A percentile compares a stretch with the other conserved stretches of the same genome.
Evolutionary conservation across 345 rosid species (phyloP).

Genomic region (Heritiera fomes): DNA sequence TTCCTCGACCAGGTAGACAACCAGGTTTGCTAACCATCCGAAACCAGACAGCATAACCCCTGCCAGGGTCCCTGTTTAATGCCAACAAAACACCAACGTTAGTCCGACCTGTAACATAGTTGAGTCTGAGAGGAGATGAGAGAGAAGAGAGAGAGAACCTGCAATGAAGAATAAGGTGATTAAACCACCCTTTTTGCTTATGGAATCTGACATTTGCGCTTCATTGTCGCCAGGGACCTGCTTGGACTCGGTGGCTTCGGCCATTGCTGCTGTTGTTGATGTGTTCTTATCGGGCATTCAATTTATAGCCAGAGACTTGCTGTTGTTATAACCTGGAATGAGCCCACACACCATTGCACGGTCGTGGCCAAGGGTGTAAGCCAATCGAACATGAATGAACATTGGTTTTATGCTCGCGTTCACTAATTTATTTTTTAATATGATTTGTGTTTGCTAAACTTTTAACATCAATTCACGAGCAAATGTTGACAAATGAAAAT

Average conservation of each 20-base stretch:
- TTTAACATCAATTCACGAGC: too few relatives aligned
- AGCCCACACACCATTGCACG: too few relatives aligned
- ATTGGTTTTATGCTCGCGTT: too few relatives aligned
- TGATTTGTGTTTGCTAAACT: too few relatives aligned
- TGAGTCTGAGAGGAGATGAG: not conserved
- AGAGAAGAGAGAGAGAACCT: not conserved
- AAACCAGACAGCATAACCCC: conserved; percentile 19
- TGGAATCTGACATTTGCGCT: conserved; percentile 1
- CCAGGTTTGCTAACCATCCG: conserved; percentile 28
- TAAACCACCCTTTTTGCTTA: conserved; percentile 22
- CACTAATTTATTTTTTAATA: too few relatives aligned
- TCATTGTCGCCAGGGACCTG: not conserved
- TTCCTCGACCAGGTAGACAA: conserved; percentile 38
- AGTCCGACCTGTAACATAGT: not conserved
- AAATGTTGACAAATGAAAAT: too few relatives aligned
- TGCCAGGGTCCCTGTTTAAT: conserved; percentile 13
- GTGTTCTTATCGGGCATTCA: not conserved
- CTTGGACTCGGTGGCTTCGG: not conserved
- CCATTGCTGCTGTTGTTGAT: not conserved
- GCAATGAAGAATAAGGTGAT: conserved; percentile 31
- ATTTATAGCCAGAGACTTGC: not conserved
- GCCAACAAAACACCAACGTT: not conserved
- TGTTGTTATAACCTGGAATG: not conserved
- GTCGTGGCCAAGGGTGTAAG: too few relatives aligned
- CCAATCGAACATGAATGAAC: too few relatives aligned